Percentiles rank a stretch among this genome's conserved stretches.
These are phyloP conservation scores for Yamadazyma jaroonii DNA, from an alignment of 1,139 yeast species.

Conservation along the genomic window DNA sequence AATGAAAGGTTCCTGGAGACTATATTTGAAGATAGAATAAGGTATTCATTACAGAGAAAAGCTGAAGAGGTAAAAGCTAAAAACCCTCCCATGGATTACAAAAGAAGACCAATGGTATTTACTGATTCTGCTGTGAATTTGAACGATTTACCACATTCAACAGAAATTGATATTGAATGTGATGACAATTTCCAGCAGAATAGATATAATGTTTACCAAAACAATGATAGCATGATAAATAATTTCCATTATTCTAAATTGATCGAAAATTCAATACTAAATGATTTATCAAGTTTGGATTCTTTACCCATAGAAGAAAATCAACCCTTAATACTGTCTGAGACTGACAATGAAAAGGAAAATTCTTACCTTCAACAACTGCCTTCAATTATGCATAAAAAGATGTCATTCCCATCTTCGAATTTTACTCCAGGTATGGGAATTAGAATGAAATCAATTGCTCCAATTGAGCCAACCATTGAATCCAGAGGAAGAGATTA, in stretches of 20 bases:
- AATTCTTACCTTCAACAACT: background rate
- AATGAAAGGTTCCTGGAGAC: too few relatives aligned
- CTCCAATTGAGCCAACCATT: background rate
- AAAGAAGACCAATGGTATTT: background rate
- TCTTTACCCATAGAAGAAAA: constrained; percentile 1
- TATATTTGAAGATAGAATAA: too few relatives aligned
- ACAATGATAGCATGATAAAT: constrained; percentile 7
- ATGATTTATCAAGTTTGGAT: constrained; percentile 7
- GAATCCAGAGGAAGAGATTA: background rate
- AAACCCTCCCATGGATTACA: background rate
- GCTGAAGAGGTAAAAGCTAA: too few relatives aligned
- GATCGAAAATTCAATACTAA: constrained; percentile 5
- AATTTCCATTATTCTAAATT: constrained; percentile 5
- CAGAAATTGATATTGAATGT: constrained; percentile 4
- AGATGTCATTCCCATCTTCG: constrained; percentile 5
- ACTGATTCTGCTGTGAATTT: constrained; percentile 1
- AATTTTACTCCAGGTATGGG: background rate
- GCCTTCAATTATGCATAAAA: background rate
- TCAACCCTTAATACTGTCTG: constrained; percentile 1
- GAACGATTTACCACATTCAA: constrained; percentile 7
- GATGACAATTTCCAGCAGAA: background rate
- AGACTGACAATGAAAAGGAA: background rate
- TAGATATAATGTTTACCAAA: background rate
- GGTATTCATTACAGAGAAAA: too few relatives aligned
- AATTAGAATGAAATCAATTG: background rate